Base-by-base conservation (phyloP, 2,329 filamentous ascomycete species). In the Cladosporium phlei region DNA sequence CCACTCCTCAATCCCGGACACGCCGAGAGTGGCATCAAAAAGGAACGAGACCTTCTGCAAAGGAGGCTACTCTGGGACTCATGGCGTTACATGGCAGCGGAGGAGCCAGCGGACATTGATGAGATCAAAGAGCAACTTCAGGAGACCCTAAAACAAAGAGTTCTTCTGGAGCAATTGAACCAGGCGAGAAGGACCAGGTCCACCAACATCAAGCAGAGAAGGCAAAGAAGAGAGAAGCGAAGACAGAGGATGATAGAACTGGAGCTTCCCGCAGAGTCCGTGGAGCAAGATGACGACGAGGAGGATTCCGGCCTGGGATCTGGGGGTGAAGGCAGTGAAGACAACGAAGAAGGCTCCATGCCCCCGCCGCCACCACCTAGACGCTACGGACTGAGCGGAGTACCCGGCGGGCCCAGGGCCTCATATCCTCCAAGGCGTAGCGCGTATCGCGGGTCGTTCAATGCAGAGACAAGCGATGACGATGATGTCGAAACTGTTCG, bases 251-350 rank as follows among this genome's bases (percentile, higher is more conserved):
- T 5, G 11, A 14, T 17, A n/a, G 20, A 22, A 5, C 21, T 4
- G 8, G n/a, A 24, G 35, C n/a, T 10, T 6, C 35, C 35, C 4
- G 14, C 21, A 24, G 1, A 14, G 17, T 25, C 21, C 14, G 27
- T 38, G 5, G 35, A 38, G 35, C 14, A 21, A 17, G 35, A 38
- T 16, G 12, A 14, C 16, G 6, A 12, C 6, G 28, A 30, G 4
- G 35, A 38, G 10, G 35, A 38, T 24, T 25, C 35, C 14, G 35
- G 34, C 14, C 20, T 37, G n/a, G 34, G 34, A 14, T 37, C 34
- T 5, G 20, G 16, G 22, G 16, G 12, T 25, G 20, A 37, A 21
- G 34, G n/a, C n/a, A n/a, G n/a, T n/a, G n/a, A 37, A 5, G 34
- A 37, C 12, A 21, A 37, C 6, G 33, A 37, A 1, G n/a, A 37